Percentiles rank a stretch among this genome's conserved stretches.
phyloP scores from a whole-genome alignment of 768 basidiomycete genomes.

The Naganishia kalamii region DNA sequence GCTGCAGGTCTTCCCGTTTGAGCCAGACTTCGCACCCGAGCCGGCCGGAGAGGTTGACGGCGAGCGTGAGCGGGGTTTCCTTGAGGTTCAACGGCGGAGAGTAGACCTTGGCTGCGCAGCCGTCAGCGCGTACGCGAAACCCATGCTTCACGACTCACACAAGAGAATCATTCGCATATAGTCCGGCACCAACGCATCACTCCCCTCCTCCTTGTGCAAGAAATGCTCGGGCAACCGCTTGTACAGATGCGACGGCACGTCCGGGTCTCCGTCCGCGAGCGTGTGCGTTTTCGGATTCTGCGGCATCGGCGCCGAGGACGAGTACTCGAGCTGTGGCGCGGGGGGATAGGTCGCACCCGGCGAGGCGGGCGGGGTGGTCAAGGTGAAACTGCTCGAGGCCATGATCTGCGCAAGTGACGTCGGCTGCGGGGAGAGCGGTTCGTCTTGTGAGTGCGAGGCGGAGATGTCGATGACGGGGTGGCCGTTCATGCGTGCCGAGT shows the following conservation, averaged over 20 bases:
- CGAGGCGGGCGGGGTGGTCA: background rate
- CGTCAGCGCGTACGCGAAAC: background rate
- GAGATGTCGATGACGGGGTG: background rate
- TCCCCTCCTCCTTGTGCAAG: conserved; percentile 29
- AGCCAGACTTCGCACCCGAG: conserved; percentile 91
- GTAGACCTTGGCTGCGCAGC: conserved; percentile 42
- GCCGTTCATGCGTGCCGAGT: background rate
- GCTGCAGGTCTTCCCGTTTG: conserved; percentile 91
- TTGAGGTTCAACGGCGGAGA: conserved; percentile 44
- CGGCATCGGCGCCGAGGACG: conserved; percentile 44
- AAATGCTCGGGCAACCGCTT: conserved; percentile 38
- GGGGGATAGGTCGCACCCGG: conserved; percentile 11
- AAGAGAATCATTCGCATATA: conserved; percentile 45
- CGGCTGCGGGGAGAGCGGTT: conserved; percentile 1
- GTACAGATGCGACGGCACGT: conserved; percentile 46
- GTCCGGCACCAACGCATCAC: conserved; percentile 34
- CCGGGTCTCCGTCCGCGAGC: conserved; percentile 30
- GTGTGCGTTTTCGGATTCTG: conserved; percentile 12
- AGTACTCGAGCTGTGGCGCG: conserved; percentile 37
- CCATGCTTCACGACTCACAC: conserved; percentile 30
- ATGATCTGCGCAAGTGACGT: conserved; percentile 4
- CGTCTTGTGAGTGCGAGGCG: background rate
- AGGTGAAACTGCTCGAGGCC: background rate
- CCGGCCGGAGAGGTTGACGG: conserved; percentile 75
- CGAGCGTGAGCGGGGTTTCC: conserved; percentile 74